Evolutionary conservation across 352 stramenopile genomes (phyloP), one percentile per base, ranked within the genome.

Genomic region (Phytophthora cactorum): DNA sequence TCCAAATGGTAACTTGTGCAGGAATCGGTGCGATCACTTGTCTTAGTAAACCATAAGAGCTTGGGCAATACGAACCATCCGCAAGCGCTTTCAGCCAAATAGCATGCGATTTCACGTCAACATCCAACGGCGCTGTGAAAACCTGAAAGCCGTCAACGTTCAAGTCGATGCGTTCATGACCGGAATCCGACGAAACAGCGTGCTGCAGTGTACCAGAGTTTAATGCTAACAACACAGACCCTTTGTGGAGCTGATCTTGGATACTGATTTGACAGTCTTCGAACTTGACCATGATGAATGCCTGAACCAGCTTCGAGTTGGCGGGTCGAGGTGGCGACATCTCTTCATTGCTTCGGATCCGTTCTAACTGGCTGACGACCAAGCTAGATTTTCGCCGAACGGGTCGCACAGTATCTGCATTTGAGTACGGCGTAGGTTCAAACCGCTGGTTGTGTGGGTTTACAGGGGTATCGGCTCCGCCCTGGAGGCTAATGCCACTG

Each of bases 251-350:
- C 10, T 80, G 68, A 38, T 93, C 84, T 68, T 92, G 85, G n/a
- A 92, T 39, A 49, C 72, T 91, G 36, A 93, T 78, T 68, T 95
- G 87, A n/a, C 74, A 88, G 54, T 95, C 87, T 64, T 90, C 75
- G 29, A 93, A 91, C 28, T 87, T 86, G 8, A 93, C 75, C 50
- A 90, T 81, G 14, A 93, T 65, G 44, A 90, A 91, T 2, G 81
- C 72, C 7, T 86, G 68, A 7, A 82, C 73, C n/a, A 83, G 8
- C 8, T 68, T 72, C 2, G 47, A 66, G 32, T 10, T 64, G 39
- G 36, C 32, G 27, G 25, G 27, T 32, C 36, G 59, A 55, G 62
- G 39, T 8, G 59, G 29, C 22, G 50, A 44, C 1, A 27, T 38
- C 7, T 64, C 54, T 51, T 72, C 52, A 15, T 31, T 64, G 27